These are phyloP conservation scores for Hymenoscyphus repandus DNA, from an alignment of 2,329 filamentous ascomycete species.

Conservation along the genomic window DNA sequence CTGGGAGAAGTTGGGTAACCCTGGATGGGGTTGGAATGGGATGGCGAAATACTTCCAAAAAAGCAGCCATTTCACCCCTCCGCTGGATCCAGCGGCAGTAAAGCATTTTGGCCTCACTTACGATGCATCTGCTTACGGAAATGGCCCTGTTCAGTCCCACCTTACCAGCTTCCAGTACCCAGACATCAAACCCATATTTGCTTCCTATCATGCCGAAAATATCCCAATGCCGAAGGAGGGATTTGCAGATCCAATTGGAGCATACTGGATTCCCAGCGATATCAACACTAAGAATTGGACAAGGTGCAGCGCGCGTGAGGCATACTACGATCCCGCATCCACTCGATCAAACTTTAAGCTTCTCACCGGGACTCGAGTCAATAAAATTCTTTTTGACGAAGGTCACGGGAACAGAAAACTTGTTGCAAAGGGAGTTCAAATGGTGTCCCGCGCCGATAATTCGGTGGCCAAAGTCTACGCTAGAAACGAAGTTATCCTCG, in stretches of 20 bases:
- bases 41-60: constrained; percentile 38
- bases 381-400: constrained; percentile 8
- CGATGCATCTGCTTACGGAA: constrained; percentile 6
- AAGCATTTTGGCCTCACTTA: constrained; percentile 5
- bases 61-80: constrained; percentile 7
- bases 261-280: constrained; percentile 5
- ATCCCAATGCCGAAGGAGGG: constrained; percentile 7
- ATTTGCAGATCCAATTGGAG: constrained; percentile 4
- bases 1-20: constrained; percentile 37
- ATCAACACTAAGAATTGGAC: constrained; percentile 8
- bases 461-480: constrained; percentile 6
- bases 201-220: not conserved
- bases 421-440: constrained; percentile 6
- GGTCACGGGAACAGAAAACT: not conserved
- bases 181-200: constrained; percentile 5
- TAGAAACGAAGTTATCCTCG: constrained; percentile 4
- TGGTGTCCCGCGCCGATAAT: constrained; percentile 2
- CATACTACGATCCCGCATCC: constrained; percentile 8
- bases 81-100: not conserved
- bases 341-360: constrained; percentile 9
- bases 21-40: constrained; percentile 34
- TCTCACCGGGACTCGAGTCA: constrained; percentile 9
- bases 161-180: constrained; percentile 4
- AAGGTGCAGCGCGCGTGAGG: constrained; percentile 1
- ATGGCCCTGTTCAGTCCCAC: constrained; percentile 3